Base-by-base conservation (phyloP, 768 basidiomycete genomes). In the Podaxis carcinomalis region DNA sequence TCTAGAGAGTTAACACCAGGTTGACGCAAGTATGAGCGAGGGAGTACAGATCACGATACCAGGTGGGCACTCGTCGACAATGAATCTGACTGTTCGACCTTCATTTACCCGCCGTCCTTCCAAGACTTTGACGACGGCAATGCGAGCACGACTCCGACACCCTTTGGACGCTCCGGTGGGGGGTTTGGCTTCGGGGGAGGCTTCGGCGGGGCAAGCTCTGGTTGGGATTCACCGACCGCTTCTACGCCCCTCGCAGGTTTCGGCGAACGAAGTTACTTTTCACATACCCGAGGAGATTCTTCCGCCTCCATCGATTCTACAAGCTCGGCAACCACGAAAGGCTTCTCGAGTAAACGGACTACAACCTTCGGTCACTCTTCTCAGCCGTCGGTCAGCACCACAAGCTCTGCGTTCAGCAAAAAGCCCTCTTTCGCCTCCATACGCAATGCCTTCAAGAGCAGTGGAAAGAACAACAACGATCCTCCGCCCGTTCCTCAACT, bases 401-500 rank as follows among this genome's bases (percentile, higher is more conserved):
- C 83, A 1, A 73, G 74, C 42, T 72, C 84, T n/a, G 78, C 84
- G 0, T 89, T 92, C 68, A 77, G 84, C 46, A 92, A 91, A 76
- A 94, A 94, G 67, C 72, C 89, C 2, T 93, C 92, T 0, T 93
- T 94, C 62, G 92, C 92, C 1, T 93, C 90, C 14, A 85, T 94
- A 62, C 86, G 90, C 42, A 92, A 92, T 69, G 91, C 92, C 3
- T 93, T 94, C 80, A 93, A 90, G 72, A 83, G 82, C 49, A 79
- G 80, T 58, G 90, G 82, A 67, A 78, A 73, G 57, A 77, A 74
- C 63, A 77, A 71, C 53, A 84, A 87, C n/a, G 60, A 64, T 40
- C 59, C 51, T 50, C 76, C 86, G 5, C 92, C 92, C 23, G 77
- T 93, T 57, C 92, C 91, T 13, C 75, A 78, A 37, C 72, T 92